Evolutionary conservation across 345 rosid species (phyloP).

Genomic region (Microthlaspi erraticum): DNA sequence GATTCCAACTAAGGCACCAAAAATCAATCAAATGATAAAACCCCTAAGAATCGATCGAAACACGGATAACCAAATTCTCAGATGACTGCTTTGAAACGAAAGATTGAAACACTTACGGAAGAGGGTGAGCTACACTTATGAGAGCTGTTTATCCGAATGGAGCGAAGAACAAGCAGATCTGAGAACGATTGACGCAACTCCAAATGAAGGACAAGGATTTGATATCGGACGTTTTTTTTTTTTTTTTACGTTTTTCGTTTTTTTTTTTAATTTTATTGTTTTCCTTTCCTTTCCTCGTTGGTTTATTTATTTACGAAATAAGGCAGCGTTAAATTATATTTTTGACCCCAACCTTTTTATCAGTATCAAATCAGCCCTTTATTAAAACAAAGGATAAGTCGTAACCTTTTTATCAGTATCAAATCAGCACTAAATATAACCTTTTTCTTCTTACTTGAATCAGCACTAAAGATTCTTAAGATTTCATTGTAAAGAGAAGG

Average conservation of each 20-base stretch:
- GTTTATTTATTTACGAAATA: constrained; percentile 6
- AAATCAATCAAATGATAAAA: not conserved
- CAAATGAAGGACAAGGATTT: constrained; percentile 25
- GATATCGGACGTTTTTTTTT: constrained; percentile 36
- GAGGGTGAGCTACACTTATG: not conserved
- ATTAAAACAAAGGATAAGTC: no score
- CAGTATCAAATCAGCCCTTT: not conserved
- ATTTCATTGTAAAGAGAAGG: no score
- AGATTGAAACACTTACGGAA: constrained; percentile 29
- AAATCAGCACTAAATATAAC: no score
- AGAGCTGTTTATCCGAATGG: constrained; percentile 14
- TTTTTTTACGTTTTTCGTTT: not conserved
- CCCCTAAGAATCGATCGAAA: constrained; percentile 19
- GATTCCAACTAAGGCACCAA: not conserved
- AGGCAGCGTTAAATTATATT: not conserved
- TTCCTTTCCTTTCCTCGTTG: no score
- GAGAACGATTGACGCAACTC: constrained; percentile 18
- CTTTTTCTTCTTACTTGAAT: no score
- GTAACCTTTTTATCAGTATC: no score
- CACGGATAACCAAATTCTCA: not conserved
- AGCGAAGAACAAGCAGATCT: constrained; percentile 38
- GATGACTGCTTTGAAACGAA: not conserved
- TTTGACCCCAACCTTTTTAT: not conserved
- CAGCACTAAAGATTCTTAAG: no score
- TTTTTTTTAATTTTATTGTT: not conserved